Conservation (phyloP, 108 stramenopile genomes). For the Skeletonema menzelii region DNA sequence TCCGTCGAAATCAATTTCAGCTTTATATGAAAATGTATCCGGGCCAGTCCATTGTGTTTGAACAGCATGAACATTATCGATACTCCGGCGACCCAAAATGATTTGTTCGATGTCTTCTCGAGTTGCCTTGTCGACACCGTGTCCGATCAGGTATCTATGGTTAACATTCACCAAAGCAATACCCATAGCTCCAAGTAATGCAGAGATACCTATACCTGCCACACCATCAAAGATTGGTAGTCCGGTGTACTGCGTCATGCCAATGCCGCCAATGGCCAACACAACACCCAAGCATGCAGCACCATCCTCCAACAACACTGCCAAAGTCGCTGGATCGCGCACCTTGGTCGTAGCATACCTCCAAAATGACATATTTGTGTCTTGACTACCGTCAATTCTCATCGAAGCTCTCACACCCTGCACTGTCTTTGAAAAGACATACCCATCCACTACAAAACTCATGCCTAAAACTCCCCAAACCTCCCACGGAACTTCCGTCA, state of each 20-base stretch:
- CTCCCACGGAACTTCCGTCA: constrained; percentile 71
- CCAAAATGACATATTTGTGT: constrained; percentile 48
- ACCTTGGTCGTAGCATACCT: constrained; percentile 65
- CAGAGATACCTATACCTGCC: constrained; percentile 90
- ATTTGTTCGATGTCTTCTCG: constrained; percentile 86
- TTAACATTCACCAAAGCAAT: constrained; percentile 84
- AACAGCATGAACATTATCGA: constrained; percentile 88
- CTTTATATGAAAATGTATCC: constrained; percentile 97
- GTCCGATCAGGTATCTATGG: constrained; percentile 92
- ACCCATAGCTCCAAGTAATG: constrained; percentile 89
- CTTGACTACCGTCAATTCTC: constrained; percentile 48
- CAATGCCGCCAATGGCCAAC: constrained; percentile 92
- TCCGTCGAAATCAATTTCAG: constrained; percentile 98
- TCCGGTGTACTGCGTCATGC: constrained; percentile 74
- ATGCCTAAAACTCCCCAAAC: constrained; percentile 89
- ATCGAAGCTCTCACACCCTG: constrained; percentile 46
- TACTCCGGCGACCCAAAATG: constrained; percentile 69
- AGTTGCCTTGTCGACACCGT: constrained; percentile 87
- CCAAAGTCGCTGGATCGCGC: constrained; percentile 94
- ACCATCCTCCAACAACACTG: constrained; percentile 95
- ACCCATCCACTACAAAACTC: constrained; percentile 88
- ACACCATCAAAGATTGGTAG: constrained; percentile 89
- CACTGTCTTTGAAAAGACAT: constrained; percentile 81
- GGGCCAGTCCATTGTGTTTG: constrained; percentile 97
- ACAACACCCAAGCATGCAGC: constrained; percentile 96